Conservation (phyloP, 2,329 filamentous ascomycete genomes). For the Chaetomium sp. region DNA sequence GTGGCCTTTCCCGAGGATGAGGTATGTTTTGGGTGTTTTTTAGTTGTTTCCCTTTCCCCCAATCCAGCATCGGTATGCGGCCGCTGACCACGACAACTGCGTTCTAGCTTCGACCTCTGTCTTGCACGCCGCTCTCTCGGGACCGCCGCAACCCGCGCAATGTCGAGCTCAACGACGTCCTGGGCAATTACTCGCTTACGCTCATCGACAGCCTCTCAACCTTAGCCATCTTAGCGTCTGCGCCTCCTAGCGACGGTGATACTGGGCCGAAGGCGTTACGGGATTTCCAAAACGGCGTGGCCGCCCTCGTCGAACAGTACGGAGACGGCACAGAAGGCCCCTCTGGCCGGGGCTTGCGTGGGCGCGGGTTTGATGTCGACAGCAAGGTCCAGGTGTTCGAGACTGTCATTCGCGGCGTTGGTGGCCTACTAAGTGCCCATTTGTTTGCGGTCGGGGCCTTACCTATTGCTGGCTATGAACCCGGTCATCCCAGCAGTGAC, state of each 20-base stretch:
- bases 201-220: slow-evolving; percentile 93
- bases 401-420: slow-evolving; percentile 89
- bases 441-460: slow-evolving; percentile 87
- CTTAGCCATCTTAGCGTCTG: slow-evolving; percentile 82
- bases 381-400: slow-evolving; percentile 99
- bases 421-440: slow-evolving; percentile 86
- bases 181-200: slow-evolving; percentile 95
- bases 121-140: slow-evolving; percentile 77
- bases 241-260: slow-evolving; percentile 48
- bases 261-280: slow-evolving; percentile 55
- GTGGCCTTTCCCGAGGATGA: slow-evolving; percentile 95
- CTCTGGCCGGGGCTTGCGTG: slow-evolving; percentile 62
- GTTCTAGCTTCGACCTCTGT: slow-evolving; percentile 68
- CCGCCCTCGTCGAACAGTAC: slow-evolving; percentile 71
- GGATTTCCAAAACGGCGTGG: slow-evolving; percentile 76
- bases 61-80: too few relatives aligned
- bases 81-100: slow-evolving; percentile 9
- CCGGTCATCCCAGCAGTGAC: slow-evolving; percentile 37
- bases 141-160: slow-evolving; percentile 73
- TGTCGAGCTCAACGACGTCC: slow-evolving; percentile 85
- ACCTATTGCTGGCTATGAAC: slow-evolving; percentile 73
- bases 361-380: slow-evolving; percentile 84
- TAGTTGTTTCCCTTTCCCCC: background rate
- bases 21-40: slow-evolving; percentile 34
- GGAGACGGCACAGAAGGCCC: slow-evolving; percentile 71